These are phyloP conservation scores for Ceratorhiza oryzae-sativae DNA, from an alignment of 1,284 basidiomycete species.

Conservation along the genomic window DNA sequence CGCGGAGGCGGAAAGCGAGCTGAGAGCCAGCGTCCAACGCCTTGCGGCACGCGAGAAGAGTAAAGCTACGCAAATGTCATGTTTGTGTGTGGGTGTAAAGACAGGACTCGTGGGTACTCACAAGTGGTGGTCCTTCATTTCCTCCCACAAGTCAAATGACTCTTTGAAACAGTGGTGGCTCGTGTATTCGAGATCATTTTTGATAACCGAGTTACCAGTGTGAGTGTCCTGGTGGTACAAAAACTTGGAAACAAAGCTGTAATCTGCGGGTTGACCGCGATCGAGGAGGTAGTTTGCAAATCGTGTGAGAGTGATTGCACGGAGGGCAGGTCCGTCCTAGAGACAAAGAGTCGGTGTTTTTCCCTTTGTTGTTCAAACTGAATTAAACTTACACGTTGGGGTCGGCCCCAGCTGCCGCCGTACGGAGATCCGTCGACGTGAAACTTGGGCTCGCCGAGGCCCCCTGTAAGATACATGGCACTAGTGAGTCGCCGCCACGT, in stretches of 20 bases:
- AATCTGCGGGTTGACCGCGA: slow-evolving; percentile 48
- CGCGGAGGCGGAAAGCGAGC: slow-evolving; percentile 51
- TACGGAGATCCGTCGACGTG: slow-evolving; percentile 53
- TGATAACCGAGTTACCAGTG: slow-evolving; percentile 49
- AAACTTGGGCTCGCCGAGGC: slow-evolving; percentile 62
- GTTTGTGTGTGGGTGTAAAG: background rate
- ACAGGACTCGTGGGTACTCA: background rate
- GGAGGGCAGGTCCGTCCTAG: slow-evolving; percentile 56
- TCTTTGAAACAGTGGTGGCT: slow-evolving; percentile 49
- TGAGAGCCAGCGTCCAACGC: slow-evolving; percentile 52
- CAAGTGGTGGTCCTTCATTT: slow-evolving; percentile 54
- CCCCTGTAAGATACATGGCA: slow-evolving; percentile 48
- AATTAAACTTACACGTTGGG: slow-evolving; percentile 49
- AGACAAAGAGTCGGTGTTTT: slow-evolving; percentile 42
- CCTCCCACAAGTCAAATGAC: slow-evolving; percentile 54
- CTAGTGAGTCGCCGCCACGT: slow-evolving; percentile 44
- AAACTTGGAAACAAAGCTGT: slow-evolving; percentile 48
- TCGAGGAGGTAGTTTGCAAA: slow-evolving; percentile 55
- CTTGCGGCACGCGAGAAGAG: slow-evolving; percentile 50
- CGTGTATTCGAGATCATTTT: slow-evolving; percentile 59
- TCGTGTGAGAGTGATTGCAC: slow-evolving; percentile 53
- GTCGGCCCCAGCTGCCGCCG: slow-evolving; percentile 54
- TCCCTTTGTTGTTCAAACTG: background rate
- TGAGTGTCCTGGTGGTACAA: slow-evolving; percentile 51
- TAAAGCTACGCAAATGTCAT: slow-evolving; percentile 47